A percentile compares a stretch with the other conserved stretches of the same genome.
Evolutionary conservation across 2,329 filamentous ascomycete genomes (phyloP).

Genomic region (Botrytis fragariae): DNA sequence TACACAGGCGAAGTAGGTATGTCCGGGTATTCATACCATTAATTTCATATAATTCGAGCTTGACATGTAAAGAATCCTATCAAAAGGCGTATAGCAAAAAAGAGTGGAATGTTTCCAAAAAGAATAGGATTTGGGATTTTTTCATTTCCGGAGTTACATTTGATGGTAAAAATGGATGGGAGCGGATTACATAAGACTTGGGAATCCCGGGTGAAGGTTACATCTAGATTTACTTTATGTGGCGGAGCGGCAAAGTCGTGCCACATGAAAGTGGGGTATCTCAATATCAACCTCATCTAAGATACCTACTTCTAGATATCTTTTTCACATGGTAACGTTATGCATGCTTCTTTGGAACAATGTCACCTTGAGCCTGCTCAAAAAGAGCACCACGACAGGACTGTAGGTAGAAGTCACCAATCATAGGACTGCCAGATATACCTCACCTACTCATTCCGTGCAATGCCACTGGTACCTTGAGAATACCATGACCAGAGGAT

Average conservation of each 20-base stretch:
- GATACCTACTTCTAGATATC: neutral
- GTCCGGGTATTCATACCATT: neutral
- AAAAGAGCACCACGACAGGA: neutral
- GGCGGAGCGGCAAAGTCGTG: neutral
- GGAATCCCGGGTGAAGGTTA: neutral
- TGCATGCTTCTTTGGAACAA: neutral
- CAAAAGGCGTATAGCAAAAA: neutral
- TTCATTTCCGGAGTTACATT: neutral
- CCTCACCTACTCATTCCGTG: neutral
- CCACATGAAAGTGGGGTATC: neutral
- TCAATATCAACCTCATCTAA: neutral
- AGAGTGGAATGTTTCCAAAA: neutral
- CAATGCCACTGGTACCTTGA: neutral
- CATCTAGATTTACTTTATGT: neutral
- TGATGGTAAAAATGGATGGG: neutral
- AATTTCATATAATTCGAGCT: neutral
- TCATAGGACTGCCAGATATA: neutral
- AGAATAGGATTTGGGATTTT: neutral
- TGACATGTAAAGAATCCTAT: neutral
- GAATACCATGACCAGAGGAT: neutral
- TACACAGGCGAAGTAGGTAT: neutral
- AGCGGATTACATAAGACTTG: neutral
- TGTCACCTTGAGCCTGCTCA: neutral
- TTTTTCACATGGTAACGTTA: neutral
- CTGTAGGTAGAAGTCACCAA: neutral